Conservation (phyloP, 2,329 filamentous ascomycete genomes). For the Clarireedia monteithiana region DNA sequence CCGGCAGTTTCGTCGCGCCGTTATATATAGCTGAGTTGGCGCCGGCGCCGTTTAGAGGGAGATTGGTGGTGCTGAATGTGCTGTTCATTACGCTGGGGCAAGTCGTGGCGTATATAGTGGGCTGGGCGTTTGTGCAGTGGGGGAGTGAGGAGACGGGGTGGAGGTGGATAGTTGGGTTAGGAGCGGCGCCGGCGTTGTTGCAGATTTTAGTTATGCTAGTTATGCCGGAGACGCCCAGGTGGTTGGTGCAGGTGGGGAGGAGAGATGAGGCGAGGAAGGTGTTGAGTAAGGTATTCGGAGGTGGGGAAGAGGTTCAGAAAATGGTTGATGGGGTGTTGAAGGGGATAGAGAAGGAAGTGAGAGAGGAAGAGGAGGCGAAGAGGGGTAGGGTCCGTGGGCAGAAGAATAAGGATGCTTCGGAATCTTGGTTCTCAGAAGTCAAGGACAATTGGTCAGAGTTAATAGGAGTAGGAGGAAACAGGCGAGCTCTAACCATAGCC, state of each 20-base stretch:
- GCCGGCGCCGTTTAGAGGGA: slow-evolving; percentile 66
- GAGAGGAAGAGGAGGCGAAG: slow-evolving; percentile 54
- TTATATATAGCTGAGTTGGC: slow-evolving; percentile 84
- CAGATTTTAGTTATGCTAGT: slow-evolving; percentile 61
- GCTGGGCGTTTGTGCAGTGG: slow-evolving; percentile 62
- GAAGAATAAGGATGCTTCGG: slow-evolving; percentile 13
- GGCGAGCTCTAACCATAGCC: slow-evolving; percentile 73
- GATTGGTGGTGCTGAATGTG: slow-evolving; percentile 73
- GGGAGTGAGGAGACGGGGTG: slow-evolving; percentile 54
- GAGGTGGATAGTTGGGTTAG: slow-evolving; percentile 88
- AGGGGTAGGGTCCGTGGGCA: slow-evolving; percentile 19
- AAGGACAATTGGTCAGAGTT: slow-evolving; percentile 44
- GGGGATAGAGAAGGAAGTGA: slow-evolving; percentile 66
- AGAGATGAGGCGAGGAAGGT: slow-evolving; percentile 55
- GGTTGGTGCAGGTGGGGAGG: slow-evolving; percentile 65
- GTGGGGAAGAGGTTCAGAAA: slow-evolving; percentile 33
- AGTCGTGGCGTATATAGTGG: slow-evolving; percentile 78
- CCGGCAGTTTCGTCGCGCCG: slow-evolving; percentile 74
- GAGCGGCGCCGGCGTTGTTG: slow-evolving; percentile 64
- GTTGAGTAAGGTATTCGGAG: slow-evolving; percentile 56
- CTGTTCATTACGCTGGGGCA: slow-evolving; percentile 84
- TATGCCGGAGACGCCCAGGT: slow-evolving; percentile 85
- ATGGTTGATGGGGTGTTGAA: slow-evolving; percentile 54
- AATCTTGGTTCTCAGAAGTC: slow-evolving; percentile 19
- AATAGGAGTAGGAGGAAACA: slow-evolving; percentile 51